phyloP scores from a whole-genome alignment of 108 stramenopile species.

The Nannochloropsis oceanica region DNA sequence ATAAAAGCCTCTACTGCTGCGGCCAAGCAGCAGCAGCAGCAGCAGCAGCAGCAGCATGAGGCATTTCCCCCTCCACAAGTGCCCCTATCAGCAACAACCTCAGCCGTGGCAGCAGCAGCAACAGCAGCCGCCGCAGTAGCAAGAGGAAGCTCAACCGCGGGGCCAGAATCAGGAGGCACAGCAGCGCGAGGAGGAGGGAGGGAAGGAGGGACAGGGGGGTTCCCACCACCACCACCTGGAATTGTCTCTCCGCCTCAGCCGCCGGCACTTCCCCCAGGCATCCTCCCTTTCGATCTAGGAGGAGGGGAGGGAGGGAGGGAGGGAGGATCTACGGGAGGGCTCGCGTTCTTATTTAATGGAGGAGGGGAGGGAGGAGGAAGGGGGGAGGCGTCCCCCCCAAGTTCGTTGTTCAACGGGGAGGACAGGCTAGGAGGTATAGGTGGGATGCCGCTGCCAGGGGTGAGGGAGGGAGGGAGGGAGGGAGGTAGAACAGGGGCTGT shows the following conservation, averaged over 20 bases:
- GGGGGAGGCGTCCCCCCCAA: background rate
- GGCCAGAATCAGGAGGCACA: background rate
- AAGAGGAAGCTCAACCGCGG: background rate
- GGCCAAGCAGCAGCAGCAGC: background rate
- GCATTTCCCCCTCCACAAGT: background rate
- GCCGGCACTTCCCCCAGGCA: background rate
- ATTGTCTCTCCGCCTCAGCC: background rate
- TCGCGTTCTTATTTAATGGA: background rate
- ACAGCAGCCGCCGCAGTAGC: background rate
- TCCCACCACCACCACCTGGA: background rate
- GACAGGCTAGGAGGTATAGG: background rate
- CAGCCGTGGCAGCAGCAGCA: background rate
- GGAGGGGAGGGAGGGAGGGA: background rate
- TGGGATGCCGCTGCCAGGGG: background rate
- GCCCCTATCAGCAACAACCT: background rate
- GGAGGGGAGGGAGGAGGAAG: background rate
- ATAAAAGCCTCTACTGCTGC: background rate
- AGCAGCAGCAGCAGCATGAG: background rate
- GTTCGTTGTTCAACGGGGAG: background rate
- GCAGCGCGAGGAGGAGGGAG: background rate
- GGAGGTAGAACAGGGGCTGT: background rate
- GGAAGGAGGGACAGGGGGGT: background rate
- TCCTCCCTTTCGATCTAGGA: background rate
- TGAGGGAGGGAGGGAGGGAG: background rate
- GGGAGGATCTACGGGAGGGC: background rate